These are phyloP conservation scores for Phlebopus sp. DNA, from an alignment of 1,284 basidiomycete genomes.

Conservation along the genomic window DNA sequence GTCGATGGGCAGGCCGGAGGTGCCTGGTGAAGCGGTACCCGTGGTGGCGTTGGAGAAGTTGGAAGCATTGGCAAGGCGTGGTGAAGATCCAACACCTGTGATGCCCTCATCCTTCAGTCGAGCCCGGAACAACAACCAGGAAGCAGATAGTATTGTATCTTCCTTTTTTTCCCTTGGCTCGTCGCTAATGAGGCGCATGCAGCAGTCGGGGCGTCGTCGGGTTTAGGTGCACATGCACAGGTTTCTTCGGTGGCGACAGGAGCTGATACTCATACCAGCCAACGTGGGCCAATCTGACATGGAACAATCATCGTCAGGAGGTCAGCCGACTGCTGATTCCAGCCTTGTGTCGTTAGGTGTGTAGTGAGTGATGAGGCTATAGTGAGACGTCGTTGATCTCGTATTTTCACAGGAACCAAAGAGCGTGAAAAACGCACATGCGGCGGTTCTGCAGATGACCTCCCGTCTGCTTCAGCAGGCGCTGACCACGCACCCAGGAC, in stretches of 20 bases:
- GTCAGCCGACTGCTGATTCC: slow-evolving; percentile 2
- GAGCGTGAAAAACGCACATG: slow-evolving; percentile 1
- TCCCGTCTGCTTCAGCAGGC: slow-evolving; percentile 10
- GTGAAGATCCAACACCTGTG: slow-evolving; percentile 10
- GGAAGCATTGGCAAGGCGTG: slow-evolving; percentile 25
- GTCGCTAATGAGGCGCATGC: slow-evolving; percentile 24
- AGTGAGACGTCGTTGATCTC: slow-evolving; percentile 2
- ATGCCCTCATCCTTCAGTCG: slow-evolving; percentile 15
- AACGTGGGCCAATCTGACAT: slow-evolving; percentile 7
- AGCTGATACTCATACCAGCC: slow-evolving; percentile 18
- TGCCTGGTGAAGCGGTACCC: slow-evolving; percentile 17
- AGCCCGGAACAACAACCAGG: slow-evolving; percentile 14
- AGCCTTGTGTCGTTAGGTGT: slow-evolving; percentile 13
- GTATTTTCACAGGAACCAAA: slow-evolving; percentile 12
- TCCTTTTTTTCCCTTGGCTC: neutral
- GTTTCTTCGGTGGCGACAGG: slow-evolving; percentile 6
- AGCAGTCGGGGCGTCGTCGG: slow-evolving; percentile 14
- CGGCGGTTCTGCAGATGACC: slow-evolving; percentile 2
- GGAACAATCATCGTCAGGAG: neutral
- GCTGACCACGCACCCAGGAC: slow-evolving; percentile 15
- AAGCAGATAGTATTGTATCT: slow-evolving; percentile 25
- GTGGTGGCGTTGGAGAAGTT: slow-evolving; percentile 23
- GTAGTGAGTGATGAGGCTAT: slow-evolving; percentile 9
- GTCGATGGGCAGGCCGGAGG: slow-evolving; percentile 28
- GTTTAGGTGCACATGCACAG: slow-evolving; percentile 17